These are phyloP conservation scores for Allium sativum DNA, from an alignment of 106 monocot genomes.

Conservation along the genomic window DNA sequence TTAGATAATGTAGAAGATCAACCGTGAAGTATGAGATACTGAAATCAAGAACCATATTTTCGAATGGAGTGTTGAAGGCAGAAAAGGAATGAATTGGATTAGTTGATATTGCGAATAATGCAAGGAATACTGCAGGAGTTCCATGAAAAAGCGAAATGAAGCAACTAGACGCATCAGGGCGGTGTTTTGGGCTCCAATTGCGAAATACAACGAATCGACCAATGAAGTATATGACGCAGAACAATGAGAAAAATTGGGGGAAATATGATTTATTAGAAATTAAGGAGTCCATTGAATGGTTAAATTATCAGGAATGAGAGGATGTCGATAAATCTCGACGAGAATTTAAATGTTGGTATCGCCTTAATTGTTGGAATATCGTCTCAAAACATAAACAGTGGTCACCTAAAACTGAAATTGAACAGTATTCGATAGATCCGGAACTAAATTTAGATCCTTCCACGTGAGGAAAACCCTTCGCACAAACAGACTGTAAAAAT, in stretches of 20 bases:
- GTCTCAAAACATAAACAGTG: not conserved
- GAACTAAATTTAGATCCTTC: not conserved
- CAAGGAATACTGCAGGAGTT: conserved; percentile 54
- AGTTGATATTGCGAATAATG: conserved; percentile 24
- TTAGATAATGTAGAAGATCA: conserved; percentile 78
- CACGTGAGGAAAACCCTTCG: not conserved
- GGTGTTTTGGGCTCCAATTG: conserved; percentile 48
- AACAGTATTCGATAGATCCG: not conserved
- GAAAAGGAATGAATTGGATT: conserved; percentile 18
- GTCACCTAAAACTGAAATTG: not conserved
- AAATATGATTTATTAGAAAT: conserved; percentile 18
- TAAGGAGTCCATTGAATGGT: conserved; percentile 18
- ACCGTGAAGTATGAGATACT: conserved; percentile 80
- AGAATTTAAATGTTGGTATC: not conserved
- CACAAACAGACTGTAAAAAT: not conserved
- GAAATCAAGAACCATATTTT: conserved; percentile 73
- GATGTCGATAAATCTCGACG: not conserved
- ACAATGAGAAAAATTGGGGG: conserved; percentile 44
- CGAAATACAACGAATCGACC: conserved; percentile 61
- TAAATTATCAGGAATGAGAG: not conserved
- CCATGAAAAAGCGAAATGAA: conserved; percentile 72
- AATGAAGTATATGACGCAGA: conserved; percentile 47
- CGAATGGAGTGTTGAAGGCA: conserved; percentile 42
- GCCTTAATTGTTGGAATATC: not conserved
- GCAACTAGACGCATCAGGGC: conserved; percentile 78